Percentiles rank a stretch among this genome's conserved stretches.
Evolutionary conservation across 176 grass and related monocot genomes (phyloP).

Genomic region (Secale cereale): DNA sequence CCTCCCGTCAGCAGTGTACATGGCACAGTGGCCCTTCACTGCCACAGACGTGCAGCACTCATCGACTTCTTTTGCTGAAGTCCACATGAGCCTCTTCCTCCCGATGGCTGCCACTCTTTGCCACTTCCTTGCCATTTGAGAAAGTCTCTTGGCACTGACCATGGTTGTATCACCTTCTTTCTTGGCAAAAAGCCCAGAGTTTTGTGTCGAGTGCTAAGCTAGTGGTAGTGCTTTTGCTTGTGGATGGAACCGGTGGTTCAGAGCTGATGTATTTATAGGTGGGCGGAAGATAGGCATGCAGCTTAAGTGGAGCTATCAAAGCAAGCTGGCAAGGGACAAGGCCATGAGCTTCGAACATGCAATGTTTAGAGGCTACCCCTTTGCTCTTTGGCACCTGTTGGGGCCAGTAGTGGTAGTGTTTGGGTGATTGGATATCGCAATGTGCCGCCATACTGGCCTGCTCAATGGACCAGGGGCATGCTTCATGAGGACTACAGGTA

Average conservation of each 20-base stretch:
- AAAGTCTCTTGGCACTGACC: constrained; percentile 47
- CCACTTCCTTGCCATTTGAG: constrained; percentile 59
- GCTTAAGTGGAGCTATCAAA: constrained; percentile 5
- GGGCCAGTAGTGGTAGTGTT: not conserved
- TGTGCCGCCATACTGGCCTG: not conserved
- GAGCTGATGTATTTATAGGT: constrained; percentile 29
- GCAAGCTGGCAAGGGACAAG: constrained; percentile 17
- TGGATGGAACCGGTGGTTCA: constrained; percentile 8
- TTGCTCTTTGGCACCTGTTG: too few species aligned
- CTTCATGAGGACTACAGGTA: not conserved
- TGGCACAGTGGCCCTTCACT: constrained; percentile 27
- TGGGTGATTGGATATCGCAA: not conserved
- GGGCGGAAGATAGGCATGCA: not conserved
- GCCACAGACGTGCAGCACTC: not conserved
- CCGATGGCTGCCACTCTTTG: constrained; percentile 34
- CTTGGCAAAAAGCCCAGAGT: not conserved
- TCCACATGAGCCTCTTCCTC: constrained; percentile 28
- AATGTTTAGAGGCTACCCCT: constrained; percentile 1
- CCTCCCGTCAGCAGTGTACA: constrained; percentile 29
- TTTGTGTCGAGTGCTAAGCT: constrained; percentile 11
- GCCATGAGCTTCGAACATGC: constrained; percentile 39
- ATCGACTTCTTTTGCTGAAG: not conserved
- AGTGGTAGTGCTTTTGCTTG: constrained; percentile 6
- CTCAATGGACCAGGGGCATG: not conserved
- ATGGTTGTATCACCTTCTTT: constrained; percentile 29